Evolutionary conservation across 345 rosid genomes (phyloP).

Genomic region (Turritis glabra): DNA sequence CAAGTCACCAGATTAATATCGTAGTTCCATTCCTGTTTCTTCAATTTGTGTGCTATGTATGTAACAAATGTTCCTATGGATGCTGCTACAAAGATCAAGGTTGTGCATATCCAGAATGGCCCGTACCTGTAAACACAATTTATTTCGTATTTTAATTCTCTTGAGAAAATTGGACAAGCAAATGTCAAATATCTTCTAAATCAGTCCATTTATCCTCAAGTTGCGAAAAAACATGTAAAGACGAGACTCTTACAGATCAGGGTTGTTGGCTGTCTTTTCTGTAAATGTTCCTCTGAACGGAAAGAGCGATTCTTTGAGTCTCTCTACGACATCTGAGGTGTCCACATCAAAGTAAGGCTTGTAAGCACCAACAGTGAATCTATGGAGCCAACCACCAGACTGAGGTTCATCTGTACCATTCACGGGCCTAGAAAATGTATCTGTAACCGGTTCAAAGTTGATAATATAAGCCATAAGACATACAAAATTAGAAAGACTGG

Average conservation of each 20-base stretch:
- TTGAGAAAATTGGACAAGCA: not conserved
- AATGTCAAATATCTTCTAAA: not conserved
- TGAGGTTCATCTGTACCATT: conserved; percentile 62
- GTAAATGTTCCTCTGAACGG: conserved; percentile 86
- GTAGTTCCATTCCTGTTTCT: conserved; percentile 79
- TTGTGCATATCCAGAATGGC: conserved; percentile 97
- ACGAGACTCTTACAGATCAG: conserved; percentile 68
- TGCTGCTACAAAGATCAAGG: conserved; percentile 92
- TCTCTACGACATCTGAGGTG: conserved; percentile 82
- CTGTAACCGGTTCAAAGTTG: conserved; percentile 43
- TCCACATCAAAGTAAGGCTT: conserved; percentile 94
- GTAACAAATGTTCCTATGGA: conserved; percentile 94
- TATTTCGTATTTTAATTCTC: too few relatives aligned
- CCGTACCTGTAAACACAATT: conserved; percentile 63
- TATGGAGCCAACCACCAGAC: conserved; percentile 70
- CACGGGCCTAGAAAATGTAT: conserved; percentile 64
- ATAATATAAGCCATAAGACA: conserved; percentile 15
- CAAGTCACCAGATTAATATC: conserved; percentile 93
- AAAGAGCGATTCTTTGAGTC: conserved; percentile 84
- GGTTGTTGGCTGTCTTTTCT: conserved; percentile 71
- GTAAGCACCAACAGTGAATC: conserved; percentile 70
- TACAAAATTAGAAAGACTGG: not conserved
- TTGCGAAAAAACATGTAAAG: not conserved
- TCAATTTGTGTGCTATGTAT: conserved; percentile 82
- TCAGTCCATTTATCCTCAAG: not conserved